phyloP scores from a whole-genome alignment of 2,329 filamentous ascomycete genomes.

The Penicillium capsulatum region DNA sequence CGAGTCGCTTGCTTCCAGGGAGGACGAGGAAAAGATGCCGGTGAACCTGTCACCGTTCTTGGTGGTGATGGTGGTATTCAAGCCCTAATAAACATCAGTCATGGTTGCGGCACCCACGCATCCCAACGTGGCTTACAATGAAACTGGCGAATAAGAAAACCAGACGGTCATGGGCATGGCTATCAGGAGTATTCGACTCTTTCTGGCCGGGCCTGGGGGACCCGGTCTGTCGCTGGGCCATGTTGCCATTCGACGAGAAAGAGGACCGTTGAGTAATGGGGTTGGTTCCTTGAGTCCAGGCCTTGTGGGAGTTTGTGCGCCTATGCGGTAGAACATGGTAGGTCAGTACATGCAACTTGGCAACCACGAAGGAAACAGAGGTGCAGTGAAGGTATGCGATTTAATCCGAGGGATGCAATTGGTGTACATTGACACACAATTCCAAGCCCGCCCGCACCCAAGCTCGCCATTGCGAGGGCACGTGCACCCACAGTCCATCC shows the following conservation, averaged over 20 bases:
- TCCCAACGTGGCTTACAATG: slow-evolving; percentile 47
- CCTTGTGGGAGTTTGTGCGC: slow-evolving; percentile 55
- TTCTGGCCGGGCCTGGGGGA: slow-evolving; percentile 41
- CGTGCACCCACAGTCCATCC: slow-evolving; percentile 9
- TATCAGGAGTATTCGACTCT: slow-evolving; percentile 53
- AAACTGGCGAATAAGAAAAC: slow-evolving; percentile 57
- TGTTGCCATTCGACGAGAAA: slow-evolving; percentile 52
- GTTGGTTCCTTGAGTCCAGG: slow-evolving; percentile 59
- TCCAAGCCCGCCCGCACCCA: slow-evolving; percentile 6
- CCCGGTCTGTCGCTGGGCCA: slow-evolving; percentile 41
- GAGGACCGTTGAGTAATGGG: slow-evolving; percentile 56
- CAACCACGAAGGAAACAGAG: no score
- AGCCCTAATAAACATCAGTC: slow-evolving; percentile 45
- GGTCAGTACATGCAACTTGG: slow-evolving; percentile 22
- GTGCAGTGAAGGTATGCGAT: no score
- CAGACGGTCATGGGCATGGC: slow-evolving; percentile 58
- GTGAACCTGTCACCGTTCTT: slow-evolving; percentile 59
- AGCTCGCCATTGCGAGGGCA: slow-evolving; percentile 13
- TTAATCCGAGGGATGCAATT: slow-evolving; percentile 16
- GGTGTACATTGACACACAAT: slow-evolving; percentile 15
- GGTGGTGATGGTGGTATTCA: slow-evolving; percentile 52
- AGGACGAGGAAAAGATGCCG: slow-evolving; percentile 58
- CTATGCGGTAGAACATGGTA: slow-evolving; percentile 24
- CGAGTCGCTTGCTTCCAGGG: slow-evolving; percentile 50
- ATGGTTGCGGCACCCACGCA: slow-evolving; percentile 10